phyloP scores from a whole-genome alignment of 2,329 filamentous ascomycete species.

The Xylariaceae sp. region DNA sequence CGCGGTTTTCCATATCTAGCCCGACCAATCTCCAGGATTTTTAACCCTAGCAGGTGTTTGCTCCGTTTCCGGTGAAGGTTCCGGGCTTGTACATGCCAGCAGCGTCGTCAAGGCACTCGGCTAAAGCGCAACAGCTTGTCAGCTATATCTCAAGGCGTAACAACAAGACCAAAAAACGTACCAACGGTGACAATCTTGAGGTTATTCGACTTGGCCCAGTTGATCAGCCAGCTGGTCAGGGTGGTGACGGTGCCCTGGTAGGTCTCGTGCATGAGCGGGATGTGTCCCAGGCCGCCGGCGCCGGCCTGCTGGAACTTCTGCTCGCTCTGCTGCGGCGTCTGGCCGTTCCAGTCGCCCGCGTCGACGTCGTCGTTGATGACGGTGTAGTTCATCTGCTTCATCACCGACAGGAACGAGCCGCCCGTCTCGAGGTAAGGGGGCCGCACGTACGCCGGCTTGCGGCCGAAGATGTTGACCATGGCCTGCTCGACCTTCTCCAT shows the following conservation, averaged over 20 bases:
- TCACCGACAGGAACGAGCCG: constrained; percentile 37
- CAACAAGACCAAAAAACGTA: constrained; percentile 24
- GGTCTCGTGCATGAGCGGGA: constrained; percentile 54
- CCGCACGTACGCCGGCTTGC: constrained; percentile 45
- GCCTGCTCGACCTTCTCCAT: constrained; percentile 48
- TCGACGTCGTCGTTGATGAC: constrained; percentile 58
- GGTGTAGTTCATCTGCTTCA: constrained; percentile 49
- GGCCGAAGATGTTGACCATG: constrained; percentile 43
- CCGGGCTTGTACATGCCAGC: constrained; percentile 37
- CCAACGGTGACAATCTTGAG: constrained; percentile 46
- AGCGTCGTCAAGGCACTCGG: constrained; percentile 39
- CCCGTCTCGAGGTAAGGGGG: constrained; percentile 45
- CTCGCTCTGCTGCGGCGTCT: constrained; percentile 45
- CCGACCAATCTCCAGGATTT: too few relatives aligned
- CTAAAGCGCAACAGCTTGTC: constrained; percentile 19
- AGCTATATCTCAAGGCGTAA: constrained; percentile 4
- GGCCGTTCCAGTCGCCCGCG: constrained; percentile 55
- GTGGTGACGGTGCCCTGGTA: constrained; percentile 44
- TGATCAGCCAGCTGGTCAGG: constrained; percentile 45
- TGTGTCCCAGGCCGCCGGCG: constrained; percentile 42
- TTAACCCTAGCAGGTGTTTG: constrained; percentile 26
- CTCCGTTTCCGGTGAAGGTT: constrained; percentile 33
- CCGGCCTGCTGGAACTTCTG: constrained; percentile 44
- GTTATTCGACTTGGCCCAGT: constrained; percentile 45
- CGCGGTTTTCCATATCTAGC: too few relatives aligned